phyloP scores from a whole-genome alignment of 345 rosid genomes.

The Brassica juncea region DNA sequence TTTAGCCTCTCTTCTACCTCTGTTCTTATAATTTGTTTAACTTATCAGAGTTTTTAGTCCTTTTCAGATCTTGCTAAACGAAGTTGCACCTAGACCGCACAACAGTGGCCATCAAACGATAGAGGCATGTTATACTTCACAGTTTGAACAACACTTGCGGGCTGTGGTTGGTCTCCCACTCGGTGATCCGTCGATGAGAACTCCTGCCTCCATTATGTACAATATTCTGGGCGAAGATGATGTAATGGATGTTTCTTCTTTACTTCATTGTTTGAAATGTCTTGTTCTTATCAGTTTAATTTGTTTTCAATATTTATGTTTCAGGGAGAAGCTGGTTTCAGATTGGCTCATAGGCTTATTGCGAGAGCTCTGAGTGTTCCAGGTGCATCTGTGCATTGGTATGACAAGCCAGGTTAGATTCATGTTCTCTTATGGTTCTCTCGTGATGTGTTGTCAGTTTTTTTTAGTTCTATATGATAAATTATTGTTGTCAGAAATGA shows the following conservation, averaged over 20 bases:
- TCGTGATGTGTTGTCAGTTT: not conserved
- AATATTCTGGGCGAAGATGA: constrained; percentile 92
- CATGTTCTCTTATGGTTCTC: not conserved
- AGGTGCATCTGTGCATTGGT: constrained; percentile 94
- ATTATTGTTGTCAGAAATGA: not conserved
- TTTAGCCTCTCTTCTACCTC: constrained; percentile 6
- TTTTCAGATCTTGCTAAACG: constrained; percentile 72
- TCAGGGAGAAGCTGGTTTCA: constrained; percentile 44
- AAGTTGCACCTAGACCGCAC: constrained; percentile 98
- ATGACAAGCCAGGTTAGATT: constrained; percentile 86
- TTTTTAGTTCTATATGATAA: not conserved
- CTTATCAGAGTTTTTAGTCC: constrained; percentile 32
- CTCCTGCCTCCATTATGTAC: constrained; percentile 86
- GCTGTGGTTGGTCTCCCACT: constrained; percentile 95
- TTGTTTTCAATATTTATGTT: not conserved
- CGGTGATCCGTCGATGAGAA: constrained; percentile 97
- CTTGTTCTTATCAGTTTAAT: constrained; percentile 8
- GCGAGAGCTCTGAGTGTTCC: constrained; percentile 64
- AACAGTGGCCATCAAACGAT: constrained; percentile 99
- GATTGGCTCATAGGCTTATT: constrained; percentile 61
- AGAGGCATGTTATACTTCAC: constrained; percentile 92
- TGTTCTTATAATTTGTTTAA: not conserved
- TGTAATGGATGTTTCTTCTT: constrained; percentile 39
- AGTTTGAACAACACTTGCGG: constrained; percentile 87
- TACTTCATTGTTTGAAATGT: constrained; percentile 1